Base-by-base conservation (phyloP, 257 asterid genomes). In the Gentiana straminea region DNA sequence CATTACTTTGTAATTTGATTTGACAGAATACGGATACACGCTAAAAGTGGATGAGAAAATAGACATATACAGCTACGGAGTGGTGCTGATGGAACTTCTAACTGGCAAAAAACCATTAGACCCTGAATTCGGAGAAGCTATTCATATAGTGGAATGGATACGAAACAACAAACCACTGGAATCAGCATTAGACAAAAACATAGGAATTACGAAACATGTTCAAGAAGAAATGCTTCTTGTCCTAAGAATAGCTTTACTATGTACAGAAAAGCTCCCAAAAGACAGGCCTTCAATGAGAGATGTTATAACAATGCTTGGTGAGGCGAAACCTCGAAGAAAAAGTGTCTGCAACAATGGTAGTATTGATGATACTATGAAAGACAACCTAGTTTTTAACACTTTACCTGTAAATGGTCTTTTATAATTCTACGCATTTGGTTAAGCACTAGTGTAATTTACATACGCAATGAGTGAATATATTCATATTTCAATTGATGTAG, bases 231-330 rank as follows among this genome's bases (percentile, higher is more conserved):
- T 80, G 84, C 67, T 77, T 34, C 38, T 80, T 13, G 84, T 77
- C 5, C 72, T 80, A 9, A 67, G 79, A 54, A 66, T 80, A 4
- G 84, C 87, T 10, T 24, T 80, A 52, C 71, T 77, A 38, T 80
- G 87, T 59, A 77, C 87, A 2, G 71, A 79, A 0, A 75, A 65
- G 67, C 70, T 66, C 46, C 86, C 86, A 0, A 69, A 66, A 34
- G 86, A 80, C 49, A 72, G 83, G 55, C 87, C 87, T 38, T 67
- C 81, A 5, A 80, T 77, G 81, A 80, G 79, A 57, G 81, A 80
- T 36, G 83, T 80, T 10, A 24, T 77, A 45, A 64, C 81, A 32
- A 80, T 80, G 81, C 77, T 80, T 4, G 81, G 68, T 54, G 87
- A 75, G 61, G 87, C 84, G 4, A 77, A 77, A 70, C 87, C 84